Base-by-base conservation (phyloP, 2,329 filamentous ascomycete genomes). In the Berkeleyomyces rouxiae region DNA sequence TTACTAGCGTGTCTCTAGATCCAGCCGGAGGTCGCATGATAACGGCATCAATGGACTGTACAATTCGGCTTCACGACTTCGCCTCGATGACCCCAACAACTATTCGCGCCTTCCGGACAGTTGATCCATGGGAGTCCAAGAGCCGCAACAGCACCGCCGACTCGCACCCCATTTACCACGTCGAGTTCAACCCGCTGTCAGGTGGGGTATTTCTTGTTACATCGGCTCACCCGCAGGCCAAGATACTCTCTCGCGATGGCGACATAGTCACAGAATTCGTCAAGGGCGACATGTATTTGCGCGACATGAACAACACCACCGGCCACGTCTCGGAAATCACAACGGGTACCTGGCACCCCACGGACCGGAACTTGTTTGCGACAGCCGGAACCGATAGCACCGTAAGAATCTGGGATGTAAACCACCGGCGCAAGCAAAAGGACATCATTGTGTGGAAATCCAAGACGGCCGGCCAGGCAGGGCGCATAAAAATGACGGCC, bases 281-380 rank as follows among this genome's bases (percentile, higher is more conserved):
- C 68, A 99, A 99, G 74, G 93, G 93, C 55, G 93, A 99, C 71
- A 97, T 97, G 91, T 99, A 99, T 70, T 76, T 99, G 67, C 82
- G 92, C 62, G 93, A 99, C 72, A 95, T 97, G 87, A 83, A 96
- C 74, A 91, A 97, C 71, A 99, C 93, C 3, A 97, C 96, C 72
- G 93, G 93, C 1, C 93, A 99, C 73, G 85, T 96, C 61, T 91
- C 91, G 3, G 93, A 96, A 73, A 82, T 96, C 47, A 90, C 90
- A 3, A 87, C 86, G 31, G 92, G 89, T 31, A 87, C 86, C 46
- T 99, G 93, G 93, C 89, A 92, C 73, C 93, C 93, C 0, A 85
- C 84, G 2, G 85, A 96, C 71, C 85, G 81, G 69, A 90, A 96
- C 67, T 69, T 91, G 0, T 95, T 90, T 70, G 85, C 92, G 36